phyloP scores from a whole-genome alignment of 2,329 filamentous ascomycete species.

The Daldinia sp. region DNA sequence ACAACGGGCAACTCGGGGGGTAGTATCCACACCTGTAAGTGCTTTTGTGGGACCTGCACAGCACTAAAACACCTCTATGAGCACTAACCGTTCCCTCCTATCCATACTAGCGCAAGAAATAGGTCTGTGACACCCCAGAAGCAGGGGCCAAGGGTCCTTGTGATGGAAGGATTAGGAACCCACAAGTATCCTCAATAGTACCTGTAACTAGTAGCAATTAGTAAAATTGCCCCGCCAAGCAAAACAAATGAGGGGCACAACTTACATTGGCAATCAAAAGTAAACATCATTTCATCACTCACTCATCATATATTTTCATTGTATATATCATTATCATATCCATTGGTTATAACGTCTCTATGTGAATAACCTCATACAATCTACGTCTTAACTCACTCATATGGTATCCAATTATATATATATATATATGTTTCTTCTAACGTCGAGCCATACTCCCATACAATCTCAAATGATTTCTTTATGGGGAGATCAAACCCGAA shows the following conservation, averaged over 20 bases:
- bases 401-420: background rate
- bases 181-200: constrained; percentile 1
- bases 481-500: no score
- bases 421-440: background rate
- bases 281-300: constrained; percentile 20
- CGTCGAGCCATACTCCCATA: background rate
- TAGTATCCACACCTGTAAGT: constrained; percentile 18
- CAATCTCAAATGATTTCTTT: no score
- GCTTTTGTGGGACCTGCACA: constrained; percentile 11
- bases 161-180: constrained; percentile 17
- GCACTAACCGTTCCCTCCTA: constrained; percentile 16
- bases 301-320: no score
- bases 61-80: constrained; percentile 10
- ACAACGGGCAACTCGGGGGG: constrained; percentile 27
- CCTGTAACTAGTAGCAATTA: no score
- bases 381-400: constrained; percentile 1
- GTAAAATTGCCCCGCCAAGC: constrained; percentile 22
- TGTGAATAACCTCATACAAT: constrained; percentile 7
- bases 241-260: constrained; percentile 24
- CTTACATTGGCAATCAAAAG: constrained; percentile 12
- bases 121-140: constrained; percentile 17
- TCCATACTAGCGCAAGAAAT: constrained; percentile 10
- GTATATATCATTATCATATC: no score
- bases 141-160: constrained; percentile 1
- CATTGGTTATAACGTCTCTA: background rate